These are phyloP conservation scores for Didymella arachidicola DNA, from an alignment of 2,329 filamentous ascomycete genomes.

Conservation along the genomic window DNA sequence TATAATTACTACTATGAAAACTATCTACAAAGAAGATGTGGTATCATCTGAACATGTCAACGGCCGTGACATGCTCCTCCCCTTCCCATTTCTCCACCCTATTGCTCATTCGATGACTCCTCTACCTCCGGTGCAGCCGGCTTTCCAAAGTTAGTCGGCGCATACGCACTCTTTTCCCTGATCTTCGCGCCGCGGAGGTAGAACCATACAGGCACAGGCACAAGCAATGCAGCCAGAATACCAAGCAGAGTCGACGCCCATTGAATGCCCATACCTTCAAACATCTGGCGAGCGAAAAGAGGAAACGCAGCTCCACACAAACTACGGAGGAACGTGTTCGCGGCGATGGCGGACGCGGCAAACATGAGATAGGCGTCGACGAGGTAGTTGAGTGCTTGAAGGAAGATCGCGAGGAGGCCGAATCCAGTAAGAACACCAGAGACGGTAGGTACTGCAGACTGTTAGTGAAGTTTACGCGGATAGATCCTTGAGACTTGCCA, in stretches of 20 bases:
- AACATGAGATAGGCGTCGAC: constrained; percentile 67
- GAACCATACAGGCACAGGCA: constrained; percentile 57
- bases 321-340: constrained; percentile 63
- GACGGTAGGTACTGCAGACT: constrained; percentile 44
- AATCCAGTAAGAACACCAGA: constrained; percentile 64
- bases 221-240: constrained; percentile 53
- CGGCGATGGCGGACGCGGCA: constrained; percentile 63
- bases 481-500: not conserved
- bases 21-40: not conserved
- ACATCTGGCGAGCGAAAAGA: constrained; percentile 65
- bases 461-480: not conserved
- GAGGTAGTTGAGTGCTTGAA: constrained; percentile 67
- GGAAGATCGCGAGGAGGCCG: constrained; percentile 65
- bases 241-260: constrained; percentile 57
- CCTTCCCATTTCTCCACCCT: not conserved
- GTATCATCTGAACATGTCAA: constrained; percentile 2
- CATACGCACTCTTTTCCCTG: constrained; percentile 54
- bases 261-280: constrained; percentile 61
- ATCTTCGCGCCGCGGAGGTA: constrained; percentile 55
- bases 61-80: not conserved
- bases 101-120: constrained; percentile 8
- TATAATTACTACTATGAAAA: not conserved
- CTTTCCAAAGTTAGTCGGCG: constrained; percentile 44
- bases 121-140: constrained; percentile 21
- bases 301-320: constrained; percentile 61